phyloP scores from a whole-genome alignment of 2,329 filamentous ascomycete species.

The Colletotrichum sojae region DNA sequence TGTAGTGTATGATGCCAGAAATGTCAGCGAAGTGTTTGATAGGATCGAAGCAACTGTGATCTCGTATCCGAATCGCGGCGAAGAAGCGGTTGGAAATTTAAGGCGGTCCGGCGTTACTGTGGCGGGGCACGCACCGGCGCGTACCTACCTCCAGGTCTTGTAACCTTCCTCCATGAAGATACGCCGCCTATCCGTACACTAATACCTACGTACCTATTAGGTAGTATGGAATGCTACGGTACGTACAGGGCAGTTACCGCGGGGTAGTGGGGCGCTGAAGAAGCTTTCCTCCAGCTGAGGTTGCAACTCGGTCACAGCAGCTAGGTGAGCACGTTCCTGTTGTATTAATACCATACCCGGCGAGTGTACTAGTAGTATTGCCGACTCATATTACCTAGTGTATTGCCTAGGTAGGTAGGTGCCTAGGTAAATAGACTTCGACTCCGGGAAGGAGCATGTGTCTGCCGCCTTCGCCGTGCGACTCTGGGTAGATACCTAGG shows the following conservation, averaged over 20 bases:
- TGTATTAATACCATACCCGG: no score
- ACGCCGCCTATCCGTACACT: no score
- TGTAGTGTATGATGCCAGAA: conserved; percentile 20
- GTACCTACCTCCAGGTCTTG: conserved; percentile 4
- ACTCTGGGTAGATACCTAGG: no score
- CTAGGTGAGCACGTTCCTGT: no score
- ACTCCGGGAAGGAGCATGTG: not conserved
- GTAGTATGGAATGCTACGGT: not conserved
- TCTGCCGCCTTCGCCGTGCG: not conserved
- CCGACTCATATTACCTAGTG: no score
- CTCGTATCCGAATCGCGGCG: conserved; percentile 26
- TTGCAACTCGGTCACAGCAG: not conserved
- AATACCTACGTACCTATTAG: no score
- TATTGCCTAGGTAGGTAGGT: no score
- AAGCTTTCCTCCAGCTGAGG: not conserved
- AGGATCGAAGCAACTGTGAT: not conserved
- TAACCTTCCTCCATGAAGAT: no score
- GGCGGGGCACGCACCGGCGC: conserved; percentile 34
- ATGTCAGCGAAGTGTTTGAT: not conserved
- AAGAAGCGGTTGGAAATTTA: conserved; percentile 37
- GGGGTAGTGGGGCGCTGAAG: conserved; percentile 40
- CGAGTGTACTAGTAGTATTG: no score
- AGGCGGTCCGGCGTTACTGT: conserved; percentile 28
- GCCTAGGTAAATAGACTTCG: not conserved
- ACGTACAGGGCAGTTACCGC: conserved; percentile 32